phyloP scores from a whole-genome alignment of 371 early-diverging fungal genomes.

The Mortierella sp. region DNA sequence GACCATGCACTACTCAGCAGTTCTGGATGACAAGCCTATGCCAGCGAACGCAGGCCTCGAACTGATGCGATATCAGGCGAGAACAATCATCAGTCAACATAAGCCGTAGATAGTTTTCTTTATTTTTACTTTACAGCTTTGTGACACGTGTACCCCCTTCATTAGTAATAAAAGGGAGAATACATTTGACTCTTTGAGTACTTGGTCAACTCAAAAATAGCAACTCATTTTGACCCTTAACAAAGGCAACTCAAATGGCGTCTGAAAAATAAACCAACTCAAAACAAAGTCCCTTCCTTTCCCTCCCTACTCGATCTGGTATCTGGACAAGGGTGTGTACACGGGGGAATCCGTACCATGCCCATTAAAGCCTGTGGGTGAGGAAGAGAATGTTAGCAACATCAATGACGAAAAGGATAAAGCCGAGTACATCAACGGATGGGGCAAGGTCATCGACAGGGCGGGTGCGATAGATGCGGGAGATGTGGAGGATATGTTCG shows the following conservation, averaged over 20 bases:
- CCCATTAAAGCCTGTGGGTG: not conserved
- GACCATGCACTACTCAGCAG: too few relatives aligned
- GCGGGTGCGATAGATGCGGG: not conserved
- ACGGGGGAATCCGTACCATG: too few relatives aligned
- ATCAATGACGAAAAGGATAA: constrained; percentile 2
- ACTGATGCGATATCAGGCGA: too few relatives aligned
- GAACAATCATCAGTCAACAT: too few relatives aligned
- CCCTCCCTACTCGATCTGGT: not conserved
- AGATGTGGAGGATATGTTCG: not conserved
- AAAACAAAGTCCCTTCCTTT: not conserved
- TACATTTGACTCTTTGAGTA: not conserved
- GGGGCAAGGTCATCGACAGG: constrained; percentile 1
- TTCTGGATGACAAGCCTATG: too few relatives aligned
- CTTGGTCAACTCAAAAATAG: not conserved
- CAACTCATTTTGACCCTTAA: constrained; percentile 6
- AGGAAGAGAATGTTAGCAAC: not conserved
- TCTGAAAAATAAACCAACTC: not conserved
- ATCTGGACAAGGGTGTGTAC: not conserved
- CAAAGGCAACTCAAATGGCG: not conserved
- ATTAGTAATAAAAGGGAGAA: too few relatives aligned
- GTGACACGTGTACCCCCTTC: too few relatives aligned
- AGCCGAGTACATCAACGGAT: not conserved
- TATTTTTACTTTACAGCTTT: too few relatives aligned
- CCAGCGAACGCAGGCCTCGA: too few relatives aligned
- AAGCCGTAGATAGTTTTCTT: too few relatives aligned